Evolutionary conservation across 2,329 filamentous ascomycete species (phyloP), one percentile per base, ranked within the genome.

Genomic region (Penicillium sumatraense): DNA sequence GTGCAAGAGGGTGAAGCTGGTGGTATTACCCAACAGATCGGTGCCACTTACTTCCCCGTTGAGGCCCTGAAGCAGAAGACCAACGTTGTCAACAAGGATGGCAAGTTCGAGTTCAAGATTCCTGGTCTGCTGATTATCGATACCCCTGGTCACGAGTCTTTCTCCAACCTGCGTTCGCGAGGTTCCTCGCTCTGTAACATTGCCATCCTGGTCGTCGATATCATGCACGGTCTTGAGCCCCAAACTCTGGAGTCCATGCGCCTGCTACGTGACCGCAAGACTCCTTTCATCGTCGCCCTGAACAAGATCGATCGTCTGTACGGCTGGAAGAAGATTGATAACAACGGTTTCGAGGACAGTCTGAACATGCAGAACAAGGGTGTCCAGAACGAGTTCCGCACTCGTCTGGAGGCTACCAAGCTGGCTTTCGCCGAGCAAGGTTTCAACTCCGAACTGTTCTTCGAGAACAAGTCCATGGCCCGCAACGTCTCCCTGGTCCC

Each of bases 241-340:
- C 95, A 99, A 78, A 99, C 95, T 14, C 83, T 98, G 27, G 96
- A 99, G 78, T 99, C 95, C 2, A 98, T 99, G 91, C 89, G 87
- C 65, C 81, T 99, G 61, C 86, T 99, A 49, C 86, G 93, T 70
- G 93, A 97, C 68, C 86, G 91, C 68, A 96, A 95, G 79, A 99
- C 95, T 20, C 95, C 95, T 5, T 99, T 99, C 80, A 96, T 99
- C 65, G 96, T 99, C 36, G 96, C 96, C 1, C 83, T 99, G 71
- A 99, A 99, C 88, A 99, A 99, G 83, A 98, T 99, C 65, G 95
- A 99, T 86, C 92, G 95, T 85, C 87, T 99, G 14, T 99, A 97
- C 73, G 92, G 91, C 73, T 99, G 96, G 95, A 96, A 96, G 83
- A 92, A 93, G 80, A 91, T 97, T 58, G 92, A 95, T 70, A 96